Base-by-base conservation (phyloP, 176 grass and related monocot species). In the Coix lacrymajobi region DNA sequence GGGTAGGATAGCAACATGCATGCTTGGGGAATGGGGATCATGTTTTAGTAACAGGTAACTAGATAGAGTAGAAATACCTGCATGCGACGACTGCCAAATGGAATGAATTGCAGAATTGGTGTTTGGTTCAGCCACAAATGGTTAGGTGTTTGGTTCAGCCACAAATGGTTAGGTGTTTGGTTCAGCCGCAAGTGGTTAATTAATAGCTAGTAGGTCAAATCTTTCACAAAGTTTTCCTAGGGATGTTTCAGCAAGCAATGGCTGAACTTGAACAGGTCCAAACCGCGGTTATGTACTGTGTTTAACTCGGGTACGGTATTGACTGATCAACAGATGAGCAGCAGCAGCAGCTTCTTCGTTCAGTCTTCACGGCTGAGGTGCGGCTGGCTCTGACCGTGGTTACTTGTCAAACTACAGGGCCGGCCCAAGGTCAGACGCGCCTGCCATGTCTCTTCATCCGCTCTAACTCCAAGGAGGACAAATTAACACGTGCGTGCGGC, bases 191-290 rank as follows among this genome's bases (percentile, higher is more conserved):
- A 75, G 19, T 56, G 3, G 7, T 56, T 56, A 56, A 56, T 56
- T 56, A 56, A 56, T 56, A 56, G 7, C 51, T n/a, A 22, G 64
- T n/a, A 22, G 64, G 51, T 45, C 54, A 26, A 66, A 66, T 49
- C 34, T 46, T 62, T 70, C 28, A 15, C 52, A 25, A 65, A 52
- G 28, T 48, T 48, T 62, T 70, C 36, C 26, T 9, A 49, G 19
- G 20, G 52, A 17, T 76, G 37, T n/a, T n/a, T n/a, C 58, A 19
- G n/a, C 15, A 34, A 32, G 20, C 66, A 61, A 38, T 13, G n/a
- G 2, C 32, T 80, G 77, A 75, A 63, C 41, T 49, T 69, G 88
- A 89, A 65, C 72, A 3, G 65, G 83, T 89, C 83, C 51, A 82
- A 69, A 41, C 33, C 15, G 16, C 25, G 31, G 40, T 64, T 28